phyloP scores from a whole-genome alignment of 2,329 filamentous ascomycete species.

The Trichoderma sp. region DNA sequence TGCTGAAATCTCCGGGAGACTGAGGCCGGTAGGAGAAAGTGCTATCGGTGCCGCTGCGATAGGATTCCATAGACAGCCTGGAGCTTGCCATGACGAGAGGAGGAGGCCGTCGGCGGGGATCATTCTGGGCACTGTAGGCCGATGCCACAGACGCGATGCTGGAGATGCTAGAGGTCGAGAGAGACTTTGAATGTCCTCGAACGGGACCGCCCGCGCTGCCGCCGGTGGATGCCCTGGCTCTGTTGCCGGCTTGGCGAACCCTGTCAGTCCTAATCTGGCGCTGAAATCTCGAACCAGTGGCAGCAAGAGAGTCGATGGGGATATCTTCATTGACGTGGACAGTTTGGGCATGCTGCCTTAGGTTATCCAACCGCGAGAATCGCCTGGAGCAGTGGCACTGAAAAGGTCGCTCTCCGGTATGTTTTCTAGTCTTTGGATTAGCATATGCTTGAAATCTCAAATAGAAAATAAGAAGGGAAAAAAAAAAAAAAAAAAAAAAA shows the following conservation, averaged over 20 bases:
- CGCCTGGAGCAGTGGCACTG: conserved; percentile 91
- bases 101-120: conserved; percentile 69
- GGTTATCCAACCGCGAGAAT: conserved; percentile 91
- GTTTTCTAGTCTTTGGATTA: conserved; percentile 62
- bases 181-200: conserved; percentile 77
- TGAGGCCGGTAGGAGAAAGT: conserved; percentile 62
- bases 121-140: conserved; percentile 62
- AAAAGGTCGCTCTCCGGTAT: conserved; percentile 94
- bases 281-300: conserved; percentile 87
- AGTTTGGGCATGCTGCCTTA: conserved; percentile 94
- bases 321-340: conserved; percentile 98
- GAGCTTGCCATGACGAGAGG: conserved; percentile 78
- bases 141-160: conserved; percentile 68
- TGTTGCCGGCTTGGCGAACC: conserved; percentile 67
- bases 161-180: conserved; percentile 83
- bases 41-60: conserved; percentile 60
- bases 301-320: conserved; percentile 86
- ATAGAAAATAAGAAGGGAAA: neutral
- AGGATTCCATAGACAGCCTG: conserved; percentile 65
- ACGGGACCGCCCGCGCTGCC: conserved; percentile 68
- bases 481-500: neutral
- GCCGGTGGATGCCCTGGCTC: conserved; percentile 73
- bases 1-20: conserved; percentile 73
- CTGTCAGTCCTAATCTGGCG: conserved; percentile 86
- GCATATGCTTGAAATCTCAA: neutral